Percentiles rank a stretch among this genome's conserved stretches.
phyloP scores from a whole-genome alignment of 495 filamentous ascomycete genomes.

The Rusavskia elegans region DNA sequence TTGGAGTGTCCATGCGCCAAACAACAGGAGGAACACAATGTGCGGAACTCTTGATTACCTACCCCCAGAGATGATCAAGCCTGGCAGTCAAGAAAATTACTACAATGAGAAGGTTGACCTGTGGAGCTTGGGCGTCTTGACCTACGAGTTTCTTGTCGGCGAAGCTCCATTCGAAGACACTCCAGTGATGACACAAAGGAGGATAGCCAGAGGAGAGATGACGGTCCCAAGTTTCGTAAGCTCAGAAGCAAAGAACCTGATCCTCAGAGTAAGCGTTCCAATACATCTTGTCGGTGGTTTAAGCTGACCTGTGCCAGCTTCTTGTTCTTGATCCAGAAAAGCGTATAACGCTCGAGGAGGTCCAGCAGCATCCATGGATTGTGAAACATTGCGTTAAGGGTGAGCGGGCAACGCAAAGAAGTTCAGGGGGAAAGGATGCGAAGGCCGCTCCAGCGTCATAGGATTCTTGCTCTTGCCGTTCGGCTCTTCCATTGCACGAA shows the following conservation, averaged over 20 bases:
- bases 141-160: slow-evolving; percentile 90
- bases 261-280: slow-evolving; percentile 53
- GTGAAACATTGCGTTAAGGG: slow-evolving; percentile 86
- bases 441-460: slow-evolving; percentile 24
- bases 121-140: slow-evolving; percentile 89
- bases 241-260: slow-evolving; percentile 79
- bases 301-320: slow-evolving; percentile 34
- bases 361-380: slow-evolving; percentile 90
- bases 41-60: slow-evolving; percentile 96
- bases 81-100: slow-evolving; percentile 60
- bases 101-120: slow-evolving; percentile 94
- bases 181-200: slow-evolving; percentile 81
- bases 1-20: slow-evolving; percentile 96
- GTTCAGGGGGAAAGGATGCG: slow-evolving; percentile 20
- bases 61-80: slow-evolving; percentile 91
- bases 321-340: slow-evolving; percentile 91
- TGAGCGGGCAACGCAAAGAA: slow-evolving; percentile 40
- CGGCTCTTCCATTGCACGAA: slow-evolving; percentile 7
- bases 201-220: slow-evolving; percentile 86
- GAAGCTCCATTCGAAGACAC: slow-evolving; percentile 96
- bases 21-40: slow-evolving; percentile 85
- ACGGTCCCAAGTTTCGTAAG: slow-evolving; percentile 79
- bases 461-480: slow-evolving; percentile 4
- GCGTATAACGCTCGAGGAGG: slow-evolving; percentile 75
- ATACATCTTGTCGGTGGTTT: not conserved